Evolutionary conservation across 805 yeast genomes (phyloP), one percentile per base, ranked within the genome.

Genomic region (Monosporozyma solicola): DNA sequence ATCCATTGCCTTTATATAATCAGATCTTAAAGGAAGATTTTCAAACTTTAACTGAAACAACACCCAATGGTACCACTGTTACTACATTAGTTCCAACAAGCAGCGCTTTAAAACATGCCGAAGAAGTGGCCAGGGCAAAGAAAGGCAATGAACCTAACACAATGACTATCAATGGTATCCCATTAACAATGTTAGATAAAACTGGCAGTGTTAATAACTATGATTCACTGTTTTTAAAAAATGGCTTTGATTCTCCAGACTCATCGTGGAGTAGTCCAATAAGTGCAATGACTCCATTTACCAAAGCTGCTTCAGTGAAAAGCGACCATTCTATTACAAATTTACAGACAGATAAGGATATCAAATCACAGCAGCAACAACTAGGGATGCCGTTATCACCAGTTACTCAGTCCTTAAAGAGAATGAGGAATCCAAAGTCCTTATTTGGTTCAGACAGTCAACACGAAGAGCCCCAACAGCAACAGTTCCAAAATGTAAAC

Each of bases 51-150:
- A 84, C 90, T 1, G 82, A 88, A 2, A 90, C 95, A 0, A 85
- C 96, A 0, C 96, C 96, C 1, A 87, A 87, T 59, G 97, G 97
- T 52, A 90, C 97, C 0, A 87, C 97, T 0, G 78, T 89, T 24
- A 90, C 97, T 0, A 89, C 91, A 0, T 76, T 90, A 58, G 91
- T 88, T 1, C 97, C 96, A 2, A 88, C 96, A 0, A 85, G 85
- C 63, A 80, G 80, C 55, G 94, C 95, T 0, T 75, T 87, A 71
- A 71, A 57, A 35, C 62, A 62, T 45, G 71, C 72, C 1, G 65
- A 65, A 50, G 57, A 58, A 22, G 53, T 59, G 33, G 69, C 68
- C 2, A 57, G 57, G 44, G 53, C 59, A 1, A 59, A 61, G 15
- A 60, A 61, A 11, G 56, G 58, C 27, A 53, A 54, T 3, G 54